These are phyloP conservation scores for Suillus weaverae DNA, from an alignment of 768 basidiomycete species.

Conservation along the genomic window DNA sequence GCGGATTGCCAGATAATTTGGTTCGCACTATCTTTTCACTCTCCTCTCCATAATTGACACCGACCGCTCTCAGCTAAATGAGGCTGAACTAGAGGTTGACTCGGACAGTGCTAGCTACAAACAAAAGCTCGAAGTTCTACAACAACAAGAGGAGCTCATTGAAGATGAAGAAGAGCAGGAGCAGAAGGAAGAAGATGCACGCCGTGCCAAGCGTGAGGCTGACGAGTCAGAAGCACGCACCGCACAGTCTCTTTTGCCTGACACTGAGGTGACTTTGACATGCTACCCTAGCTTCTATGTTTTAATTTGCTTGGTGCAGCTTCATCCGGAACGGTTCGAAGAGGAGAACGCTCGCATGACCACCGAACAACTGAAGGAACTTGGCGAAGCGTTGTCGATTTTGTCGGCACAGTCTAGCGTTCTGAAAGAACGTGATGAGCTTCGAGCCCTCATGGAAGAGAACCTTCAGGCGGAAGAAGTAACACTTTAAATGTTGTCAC, in stretches of 20 bases:
- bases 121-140: slow-evolving; percentile 96
- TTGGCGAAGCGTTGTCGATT: slow-evolving; percentile 87
- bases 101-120: slow-evolving; percentile 94
- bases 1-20: slow-evolving; percentile 91
- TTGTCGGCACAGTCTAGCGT: slow-evolving; percentile 93
- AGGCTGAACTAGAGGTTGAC: slow-evolving; percentile 95
- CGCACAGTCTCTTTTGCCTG: slow-evolving; percentile 82
- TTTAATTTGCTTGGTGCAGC: slow-evolving; percentile 35
- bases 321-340: slow-evolving; percentile 59
- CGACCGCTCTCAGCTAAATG: slow-evolving; percentile 69
- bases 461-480: slow-evolving; percentile 89
- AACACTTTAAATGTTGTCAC: slow-evolving; percentile 9
- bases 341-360: slow-evolving; percentile 93
- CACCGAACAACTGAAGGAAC: slow-evolving; percentile 90
- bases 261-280: slow-evolving; percentile 66
- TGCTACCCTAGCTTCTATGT: not conserved
- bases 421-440: slow-evolving; percentile 92
- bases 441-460: slow-evolving; percentile 90
- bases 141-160: slow-evolving; percentile 98
- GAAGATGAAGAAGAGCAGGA: slow-evolving; percentile 99
- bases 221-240: slow-evolving; percentile 77
- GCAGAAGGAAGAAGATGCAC: slow-evolving; percentile 90
- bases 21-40: slow-evolving; percentile 38
- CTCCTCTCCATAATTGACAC: slow-evolving; percentile 9
- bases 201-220: slow-evolving; percentile 78